These are phyloP conservation scores for Candida smagusa DNA, from an alignment of 1,139 yeast species.

Conservation along the genomic window DNA sequence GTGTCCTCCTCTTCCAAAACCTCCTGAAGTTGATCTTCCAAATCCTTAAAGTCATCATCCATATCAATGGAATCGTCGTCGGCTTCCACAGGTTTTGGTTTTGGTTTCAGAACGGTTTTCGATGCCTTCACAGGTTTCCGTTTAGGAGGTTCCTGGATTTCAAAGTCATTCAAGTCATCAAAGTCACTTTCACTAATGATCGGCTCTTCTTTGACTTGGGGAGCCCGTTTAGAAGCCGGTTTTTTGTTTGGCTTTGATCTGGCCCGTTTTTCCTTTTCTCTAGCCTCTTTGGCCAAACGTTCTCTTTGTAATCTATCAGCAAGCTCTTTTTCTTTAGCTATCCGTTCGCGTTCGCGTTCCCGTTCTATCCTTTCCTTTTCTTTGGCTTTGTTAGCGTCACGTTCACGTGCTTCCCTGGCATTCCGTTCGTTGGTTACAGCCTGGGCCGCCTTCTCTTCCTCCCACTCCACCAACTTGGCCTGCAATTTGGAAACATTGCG, in stretches of 20 bases:
- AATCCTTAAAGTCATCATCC: conserved; percentile 44
- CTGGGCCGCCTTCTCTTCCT: conserved; percentile 7
- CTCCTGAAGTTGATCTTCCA: conserved; percentile 45
- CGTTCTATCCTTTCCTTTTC: conserved; percentile 1
- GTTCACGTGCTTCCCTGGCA: background rate
- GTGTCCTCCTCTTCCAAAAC: conserved; percentile 31
- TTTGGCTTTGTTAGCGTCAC: background rate
- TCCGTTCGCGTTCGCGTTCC: background rate
- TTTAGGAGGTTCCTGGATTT: conserved; percentile 3
- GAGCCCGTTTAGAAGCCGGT: conserved; percentile 16
- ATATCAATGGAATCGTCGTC: conserved; percentile 19
- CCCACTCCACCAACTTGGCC: conserved; percentile 12
- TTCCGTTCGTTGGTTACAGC: background rate
- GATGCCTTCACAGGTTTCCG: background rate
- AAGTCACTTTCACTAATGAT: conserved; percentile 37
- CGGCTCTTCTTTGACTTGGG: conserved; percentile 19
- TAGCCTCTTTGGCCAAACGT: background rate
- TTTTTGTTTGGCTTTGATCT: conserved; percentile 1
- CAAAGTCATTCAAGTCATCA: conserved; percentile 29
- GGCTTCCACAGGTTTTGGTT: conserved; percentile 10
- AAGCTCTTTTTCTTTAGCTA: background rate
- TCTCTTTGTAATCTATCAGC: background rate
- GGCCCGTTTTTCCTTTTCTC: conserved; percentile 2
- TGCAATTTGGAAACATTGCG: conserved; percentile 26
- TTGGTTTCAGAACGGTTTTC: conserved; percentile 1